Base-by-base conservation (phyloP, 345 rosid species). In the Punica granatum region DNA sequence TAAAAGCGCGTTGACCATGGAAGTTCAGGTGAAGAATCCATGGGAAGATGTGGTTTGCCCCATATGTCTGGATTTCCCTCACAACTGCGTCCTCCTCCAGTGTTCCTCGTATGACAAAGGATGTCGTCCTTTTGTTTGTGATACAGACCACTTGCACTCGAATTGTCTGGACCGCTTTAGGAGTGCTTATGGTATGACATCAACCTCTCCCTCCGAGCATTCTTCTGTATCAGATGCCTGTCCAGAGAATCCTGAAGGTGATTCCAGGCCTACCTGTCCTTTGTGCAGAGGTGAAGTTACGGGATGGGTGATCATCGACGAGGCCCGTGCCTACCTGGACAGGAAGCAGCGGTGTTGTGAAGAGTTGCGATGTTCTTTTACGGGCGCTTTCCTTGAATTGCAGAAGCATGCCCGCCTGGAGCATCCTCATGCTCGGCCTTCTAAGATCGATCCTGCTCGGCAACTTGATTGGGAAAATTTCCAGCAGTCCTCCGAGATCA, bases 401-500 rank as follows among this genome's bases (percentile, higher is more conserved):
- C 82, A 70, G 36, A 42, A 84, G 61, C 99, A 94, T 71, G 96
- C 96, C 68, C 83, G 76, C 70, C 36, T 83, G 0, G 93, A 85
- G 69, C 97, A 94, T 49, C 99, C 97, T 10, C 91, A 89, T 80
- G 86, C 97, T 34, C 82, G 89, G 69, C 97, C 97, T 44, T 88
- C 99, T 0, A 84, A 85, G 74, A 82, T 94, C 15, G 97, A 91
- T 77, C 97, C 99, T 39, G 92, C 93, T 6, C 78, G 93, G 68
- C 86, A 84, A 75, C 95, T 91, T 61, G 99, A 91, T 68, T 94
- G 99, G 96, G 97, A 91, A 48, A 94, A 88, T 79, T 91, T 94
- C 77, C 97, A 94, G 87, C 99, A 91, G 72, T 91, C 97, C 0
- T 89, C 97, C 35, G 99, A 94, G 75, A 94, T 91, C 26, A 83